Base-by-base conservation (phyloP, 345 rosid species). In the Salix brachista region DNA sequence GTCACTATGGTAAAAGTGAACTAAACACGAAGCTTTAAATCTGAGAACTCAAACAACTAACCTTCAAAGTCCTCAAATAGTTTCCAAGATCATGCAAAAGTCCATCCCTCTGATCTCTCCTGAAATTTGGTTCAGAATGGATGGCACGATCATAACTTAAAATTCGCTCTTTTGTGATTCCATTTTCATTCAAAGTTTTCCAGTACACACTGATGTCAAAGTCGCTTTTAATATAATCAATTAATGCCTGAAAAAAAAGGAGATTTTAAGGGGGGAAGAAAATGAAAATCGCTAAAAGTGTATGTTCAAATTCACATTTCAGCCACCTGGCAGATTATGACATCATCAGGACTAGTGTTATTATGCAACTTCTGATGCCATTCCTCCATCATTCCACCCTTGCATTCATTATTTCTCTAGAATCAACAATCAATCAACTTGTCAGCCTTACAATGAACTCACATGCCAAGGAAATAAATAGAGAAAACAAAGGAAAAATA, bases 311-410 rank as follows among this genome's bases (percentile, higher is more conserved):
- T 67, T 78, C 46, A 75, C 58, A 69, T 72, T 72, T 72, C 62
- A 70, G 61, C 69, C 83, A 96, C 99, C 99, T 96, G 97, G 86
- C 98, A 96, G 80, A 96, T 96, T 81, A 93, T 68, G 76, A 96
- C 90, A 88, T 96, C 99, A 84, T 96, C 99, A 36, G 99, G 99
- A 86, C 99, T 96, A 50, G 99, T 96, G 88, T 96, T 94, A 78
- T 96, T 96, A 80, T 96, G 99, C 79, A 96, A 86, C 85, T 96
- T 96, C 86, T 96, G 99, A 88, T 96, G 99, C 99, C 99, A 96
- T 85, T 96, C 97, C 88, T 96, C 99, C 98, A 96, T 96, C 85
- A 96, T 91, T 84, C 91, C 98, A 84, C 99, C 99, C 85, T 92
- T 92, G 89, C 99, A 96, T 36, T 89, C 83, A 88, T 93, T 96